Evolutionary conservation across 257 asterid species (phyloP).

Genomic region (Cynanchum wilfordii): DNA sequence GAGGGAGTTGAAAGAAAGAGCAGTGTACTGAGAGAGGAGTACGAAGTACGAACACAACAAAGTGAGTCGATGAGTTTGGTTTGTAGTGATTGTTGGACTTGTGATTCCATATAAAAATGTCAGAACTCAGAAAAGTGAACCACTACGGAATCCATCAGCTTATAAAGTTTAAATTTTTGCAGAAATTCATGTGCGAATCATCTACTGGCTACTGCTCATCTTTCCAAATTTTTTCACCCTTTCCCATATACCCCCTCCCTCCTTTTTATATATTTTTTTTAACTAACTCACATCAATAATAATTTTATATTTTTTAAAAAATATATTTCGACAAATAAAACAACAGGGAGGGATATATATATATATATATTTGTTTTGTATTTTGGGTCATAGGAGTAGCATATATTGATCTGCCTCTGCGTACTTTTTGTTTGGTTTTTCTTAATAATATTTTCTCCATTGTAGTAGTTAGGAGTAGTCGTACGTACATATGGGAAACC

Average conservation of each 20-base stretch:
- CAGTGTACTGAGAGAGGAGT: constrained; percentile 19
- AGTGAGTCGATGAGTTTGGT: constrained; percentile 23
- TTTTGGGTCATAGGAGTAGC: neutral
- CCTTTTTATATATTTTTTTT: too few species aligned
- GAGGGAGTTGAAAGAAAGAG: constrained; percentile 26
- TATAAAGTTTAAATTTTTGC: neutral
- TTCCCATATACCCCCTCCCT: too few species aligned
- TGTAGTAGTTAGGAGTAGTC: too few species aligned
- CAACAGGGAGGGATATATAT: too few species aligned
- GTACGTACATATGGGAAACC: neutral
- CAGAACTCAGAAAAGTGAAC: neutral
- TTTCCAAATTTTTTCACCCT: constrained; percentile 24
- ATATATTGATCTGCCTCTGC: neutral
- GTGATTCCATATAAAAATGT: constrained; percentile 22
- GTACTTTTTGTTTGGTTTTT: neutral
- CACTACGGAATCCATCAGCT: neutral
- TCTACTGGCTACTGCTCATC: constrained; percentile 10
- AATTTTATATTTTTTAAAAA: too few species aligned
- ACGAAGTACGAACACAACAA: constrained; percentile 21
- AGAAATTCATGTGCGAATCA: constrained; percentile 22
- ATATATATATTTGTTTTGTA: too few species aligned
- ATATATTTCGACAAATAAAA: too few species aligned
- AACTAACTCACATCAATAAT: too few species aligned
- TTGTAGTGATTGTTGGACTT: constrained; percentile 27
- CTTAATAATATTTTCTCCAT: too few species aligned